Base-by-base conservation (phyloP, 2,329 filamentous ascomycete genomes). In the Didymella arachidicola region DNA sequence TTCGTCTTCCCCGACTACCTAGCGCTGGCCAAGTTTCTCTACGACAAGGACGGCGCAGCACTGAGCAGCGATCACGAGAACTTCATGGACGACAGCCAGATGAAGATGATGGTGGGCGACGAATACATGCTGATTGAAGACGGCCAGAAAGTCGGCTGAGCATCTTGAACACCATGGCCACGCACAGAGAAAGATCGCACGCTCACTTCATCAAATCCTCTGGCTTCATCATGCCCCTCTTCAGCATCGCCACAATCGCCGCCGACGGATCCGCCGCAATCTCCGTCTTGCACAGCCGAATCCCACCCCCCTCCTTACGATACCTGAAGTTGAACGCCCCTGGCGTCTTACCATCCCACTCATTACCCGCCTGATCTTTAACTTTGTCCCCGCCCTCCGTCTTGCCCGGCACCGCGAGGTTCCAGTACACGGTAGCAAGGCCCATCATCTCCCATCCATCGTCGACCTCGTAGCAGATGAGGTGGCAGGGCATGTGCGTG, bases 1-100 rank as follows among this genome's bases (percentile, higher is more conserved):
- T 81, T 81, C 65, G 78, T 80, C 53, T 82, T 82, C 60, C 75
- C 75, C 47, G 79, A 81, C 63, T 81, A 81, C 57, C 72, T 77
- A 52, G 72, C 75, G n/a, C 75, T 81, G 51, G 79, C 79, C 27
- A 76, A 73, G 62, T 81, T 81, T 68, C 71, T 81, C 70, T 81
- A 79, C 65, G 78, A 81, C 66, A 77, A 78, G 43, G 78, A 78
- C 2, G 76, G 74, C 25, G 79, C 79, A n/a, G 78, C 75, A 11
- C 59, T 78, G 38, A 74, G 70, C 30, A 56, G 58, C 7, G 73
- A 78, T 52, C 74, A 78, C 42, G 72, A 72, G 36, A 77, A 76
- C 59, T 78, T 77, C 66, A 77, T 78, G 75, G 72, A 75, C 52
- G 75, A 76, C 55, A 72, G 64, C 41, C 71, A 75, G 62, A 78